Evolutionary conservation across 331 rosid genomes (phyloP).

Genomic region (Acacia concinna): DNA sequence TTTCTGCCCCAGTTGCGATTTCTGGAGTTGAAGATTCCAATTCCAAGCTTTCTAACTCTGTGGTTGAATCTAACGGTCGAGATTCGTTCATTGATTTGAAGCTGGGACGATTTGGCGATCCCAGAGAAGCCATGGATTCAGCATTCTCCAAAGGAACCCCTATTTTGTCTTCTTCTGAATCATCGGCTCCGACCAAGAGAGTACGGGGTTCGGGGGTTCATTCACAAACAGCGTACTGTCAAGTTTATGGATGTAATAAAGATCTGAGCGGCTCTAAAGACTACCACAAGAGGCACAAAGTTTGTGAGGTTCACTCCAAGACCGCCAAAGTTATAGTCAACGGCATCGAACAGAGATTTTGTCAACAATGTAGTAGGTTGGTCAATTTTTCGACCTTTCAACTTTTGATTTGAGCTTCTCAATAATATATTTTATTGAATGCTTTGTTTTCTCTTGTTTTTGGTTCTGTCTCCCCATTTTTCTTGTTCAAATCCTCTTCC

Average conservation of each 20-base stretch:
- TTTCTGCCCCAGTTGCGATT: constrained; percentile 27
- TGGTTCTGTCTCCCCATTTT: not conserved
- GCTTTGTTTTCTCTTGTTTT: not conserved
- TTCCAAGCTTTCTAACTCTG: constrained; percentile 62
- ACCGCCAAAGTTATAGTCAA: constrained; percentile 77
- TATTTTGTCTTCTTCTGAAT: constrained; percentile 60
- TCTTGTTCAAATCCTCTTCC: not conserved
- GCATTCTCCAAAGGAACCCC: constrained; percentile 48
- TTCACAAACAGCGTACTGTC: constrained; percentile 62
- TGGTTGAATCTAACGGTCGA: constrained; percentile 50
- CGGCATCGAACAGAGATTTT: constrained; percentile 87
- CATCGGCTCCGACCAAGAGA: constrained; percentile 67
- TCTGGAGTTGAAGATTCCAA: constrained; percentile 50
- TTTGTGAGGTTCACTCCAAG: constrained; percentile 90
- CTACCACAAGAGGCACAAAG: constrained; percentile 91
- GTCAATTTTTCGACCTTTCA: constrained; percentile 32
- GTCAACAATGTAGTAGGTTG: constrained; percentile 98
- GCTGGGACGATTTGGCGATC: constrained; percentile 65
- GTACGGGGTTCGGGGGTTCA: constrained; percentile 43
- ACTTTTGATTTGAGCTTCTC: constrained; percentile 10
- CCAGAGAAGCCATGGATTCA: constrained; percentile 40
- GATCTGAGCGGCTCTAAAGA: constrained; percentile 83
- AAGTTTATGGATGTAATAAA: constrained; percentile 87
- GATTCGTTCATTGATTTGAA: constrained; percentile 81
- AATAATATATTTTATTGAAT: not conserved